Evolutionary conservation across 148 eudicot genomes (phyloP).

Genomic region (Vaccinium macrocarpon): DNA sequence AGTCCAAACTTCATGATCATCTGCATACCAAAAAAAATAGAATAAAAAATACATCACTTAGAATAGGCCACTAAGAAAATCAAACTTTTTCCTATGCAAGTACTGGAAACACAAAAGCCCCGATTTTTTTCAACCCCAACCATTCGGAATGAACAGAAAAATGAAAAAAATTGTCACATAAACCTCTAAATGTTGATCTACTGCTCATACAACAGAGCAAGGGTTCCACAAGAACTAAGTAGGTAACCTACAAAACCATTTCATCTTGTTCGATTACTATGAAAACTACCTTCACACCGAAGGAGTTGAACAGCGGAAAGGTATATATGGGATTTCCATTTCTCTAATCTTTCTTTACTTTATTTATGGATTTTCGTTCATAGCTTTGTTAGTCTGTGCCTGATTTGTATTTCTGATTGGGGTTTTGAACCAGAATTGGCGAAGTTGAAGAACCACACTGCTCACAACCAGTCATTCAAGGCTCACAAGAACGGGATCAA

Average conservation of each 20-base stretch:
- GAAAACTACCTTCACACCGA: not conserved
- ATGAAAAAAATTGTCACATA: too few species aligned
- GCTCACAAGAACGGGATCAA: slow-evolving; percentile 86
- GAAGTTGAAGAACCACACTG: slow-evolving; percentile 91
- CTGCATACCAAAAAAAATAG: too few species aligned
- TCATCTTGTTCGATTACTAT: not conserved
- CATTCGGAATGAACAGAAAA: too few species aligned
- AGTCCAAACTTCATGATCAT: too few species aligned
- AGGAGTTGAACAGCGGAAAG: not conserved
- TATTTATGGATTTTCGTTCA: not conserved
- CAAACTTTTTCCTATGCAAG: too few species aligned
- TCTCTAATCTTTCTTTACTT: not conserved
- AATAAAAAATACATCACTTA: too few species aligned
- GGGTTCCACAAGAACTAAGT: not conserved
- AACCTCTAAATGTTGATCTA: too few species aligned
- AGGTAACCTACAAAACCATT: not conserved
- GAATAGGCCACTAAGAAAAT: too few species aligned
- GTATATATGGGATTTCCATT: not conserved
- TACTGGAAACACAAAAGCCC: too few species aligned
- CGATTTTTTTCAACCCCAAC: too few species aligned
- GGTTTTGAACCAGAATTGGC: slow-evolving; percentile 42
- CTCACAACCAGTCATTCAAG: slow-evolving; percentile 80
- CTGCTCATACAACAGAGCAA: not conserved
- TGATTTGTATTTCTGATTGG: not conserved
- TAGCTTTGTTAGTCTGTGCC: not conserved